A percentile compares a stretch with the other conserved stretches of the same genome.
phyloP scores from a whole-genome alignment of 768 basidiomycete genomes.

The Pholiota microspora region DNA sequence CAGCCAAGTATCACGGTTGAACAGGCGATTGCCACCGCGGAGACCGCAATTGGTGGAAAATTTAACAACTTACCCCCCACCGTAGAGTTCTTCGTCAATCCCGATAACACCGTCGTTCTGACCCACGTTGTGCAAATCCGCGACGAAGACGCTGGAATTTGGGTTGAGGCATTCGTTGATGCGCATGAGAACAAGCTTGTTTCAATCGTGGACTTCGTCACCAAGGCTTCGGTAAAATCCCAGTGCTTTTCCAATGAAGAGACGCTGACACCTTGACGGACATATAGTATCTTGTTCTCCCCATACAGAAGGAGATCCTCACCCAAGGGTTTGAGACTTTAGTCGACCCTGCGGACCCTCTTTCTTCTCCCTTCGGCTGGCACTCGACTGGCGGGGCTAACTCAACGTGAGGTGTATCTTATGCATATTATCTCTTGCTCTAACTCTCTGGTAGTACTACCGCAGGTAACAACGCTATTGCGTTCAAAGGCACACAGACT shows the following conservation, averaged over 20 bases:
- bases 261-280: background rate
- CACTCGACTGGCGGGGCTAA: slow-evolving; percentile 22
- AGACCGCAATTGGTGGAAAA: slow-evolving; percentile 37
- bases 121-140: slow-evolving; percentile 40
- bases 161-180: slow-evolving; percentile 63
- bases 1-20: slow-evolving; percentile 35
- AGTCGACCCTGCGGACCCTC: slow-evolving; percentile 45
- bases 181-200: slow-evolving; percentile 55
- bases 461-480: slow-evolving; percentile 31
- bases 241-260: slow-evolving; percentile 7
- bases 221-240: slow-evolving; percentile 37
- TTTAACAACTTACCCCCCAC: slow-evolving; percentile 40
- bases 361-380: slow-evolving; percentile 52
- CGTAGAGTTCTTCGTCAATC: slow-evolving; percentile 42
- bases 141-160: slow-evolving; percentile 37
- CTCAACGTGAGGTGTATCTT: background rate
- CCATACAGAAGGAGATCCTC: slow-evolving; percentile 44
- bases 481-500: slow-evolving; percentile 26
- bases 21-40: slow-evolving; percentile 33
- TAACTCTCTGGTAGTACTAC: slow-evolving; percentile 2
- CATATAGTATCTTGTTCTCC: slow-evolving; percentile 42
- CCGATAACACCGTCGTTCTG: slow-evolving; percentile 38
- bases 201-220: slow-evolving; percentile 52
- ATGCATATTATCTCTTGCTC: background rate
- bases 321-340: slow-evolving; percentile 45